These are phyloP conservation scores for Ogataea hybrid DNA, from an alignment of 1,139 yeast genomes.

Conservation along the genomic window DNA sequence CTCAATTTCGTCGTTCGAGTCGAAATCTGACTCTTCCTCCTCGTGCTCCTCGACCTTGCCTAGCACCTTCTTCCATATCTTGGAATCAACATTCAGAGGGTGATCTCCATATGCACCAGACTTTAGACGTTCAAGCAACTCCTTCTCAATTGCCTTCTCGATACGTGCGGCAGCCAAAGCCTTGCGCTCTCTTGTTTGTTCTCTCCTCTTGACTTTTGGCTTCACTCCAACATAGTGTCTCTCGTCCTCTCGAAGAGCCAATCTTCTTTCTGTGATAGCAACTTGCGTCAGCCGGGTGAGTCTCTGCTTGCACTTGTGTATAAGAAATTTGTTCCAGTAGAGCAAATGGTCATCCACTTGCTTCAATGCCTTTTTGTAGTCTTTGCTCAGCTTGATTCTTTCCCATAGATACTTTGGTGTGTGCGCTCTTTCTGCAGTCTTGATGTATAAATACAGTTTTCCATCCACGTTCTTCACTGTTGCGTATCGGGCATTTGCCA, in stretches of 20 bases:
- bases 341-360: slow-evolving; percentile 85
- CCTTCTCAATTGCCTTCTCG: slow-evolving; percentile 95
- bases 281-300: slow-evolving; percentile 93
- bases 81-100: slow-evolving; percentile 94
- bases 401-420: slow-evolving; percentile 95
- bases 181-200: slow-evolving; percentile 90
- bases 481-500: slow-evolving; percentile 95
- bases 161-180: slow-evolving; percentile 96
- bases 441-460: slow-evolving; percentile 85
- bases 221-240: slow-evolving; percentile 90
- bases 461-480: slow-evolving; percentile 92
- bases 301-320: slow-evolving; percentile 94
- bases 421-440: slow-evolving; percentile 96
- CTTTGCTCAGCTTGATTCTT: slow-evolving; percentile 82
- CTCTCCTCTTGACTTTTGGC: slow-evolving; percentile 93
- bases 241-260: slow-evolving; percentile 88
- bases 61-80: slow-evolving; percentile 91
- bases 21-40: slow-evolving; percentile 48
- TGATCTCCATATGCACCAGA: slow-evolving; percentile 98
- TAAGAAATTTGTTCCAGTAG: slow-evolving; percentile 90
- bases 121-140: slow-evolving; percentile 87
- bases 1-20: slow-evolving; percentile 36
- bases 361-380: slow-evolving; percentile 79
- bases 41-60: slow-evolving; percentile 70
- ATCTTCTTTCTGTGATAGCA: slow-evolving; percentile 91